These are phyloP conservation scores for Avena eriantha DNA, from an alignment of 176 grass and related monocot species.

Conservation along the genomic window DNA sequence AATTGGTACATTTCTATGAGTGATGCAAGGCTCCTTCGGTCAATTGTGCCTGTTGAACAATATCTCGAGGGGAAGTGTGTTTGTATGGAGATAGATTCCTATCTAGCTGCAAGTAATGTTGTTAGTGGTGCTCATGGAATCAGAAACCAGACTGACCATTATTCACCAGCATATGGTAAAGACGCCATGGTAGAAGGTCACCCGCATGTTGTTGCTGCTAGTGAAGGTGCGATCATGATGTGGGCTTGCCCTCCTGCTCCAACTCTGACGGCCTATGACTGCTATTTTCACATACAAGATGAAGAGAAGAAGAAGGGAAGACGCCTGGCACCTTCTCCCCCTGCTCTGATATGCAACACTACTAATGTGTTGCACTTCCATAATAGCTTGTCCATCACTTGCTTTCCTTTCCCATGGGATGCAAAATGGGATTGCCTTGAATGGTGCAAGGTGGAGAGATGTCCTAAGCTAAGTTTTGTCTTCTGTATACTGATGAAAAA, in stretches of 20 bases:
- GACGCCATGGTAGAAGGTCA: not conserved
- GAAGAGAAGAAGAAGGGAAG: not conserved
- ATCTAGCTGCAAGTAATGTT: not conserved
- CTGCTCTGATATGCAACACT: accelerated
- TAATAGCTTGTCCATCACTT: not conserved
- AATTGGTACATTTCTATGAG: not conserved
- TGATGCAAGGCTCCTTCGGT: conserved; percentile 7
- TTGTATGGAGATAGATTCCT: conserved; percentile 23
- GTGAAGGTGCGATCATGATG: not conserved
- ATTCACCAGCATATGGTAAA: not conserved
- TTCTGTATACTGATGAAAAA: not conserved
- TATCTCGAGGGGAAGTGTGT: not conserved
- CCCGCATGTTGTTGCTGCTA: not conserved
- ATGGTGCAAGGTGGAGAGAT: conserved; percentile 25
- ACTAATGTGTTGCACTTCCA: not conserved
- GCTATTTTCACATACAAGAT: not conserved
- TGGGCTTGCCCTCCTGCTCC: not conserved
- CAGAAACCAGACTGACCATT: not conserved
- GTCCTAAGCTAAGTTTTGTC: not conserved
- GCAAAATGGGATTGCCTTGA: not conserved
- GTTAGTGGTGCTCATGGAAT: not conserved
- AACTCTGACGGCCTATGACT: accelerated
- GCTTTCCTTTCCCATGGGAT: not conserved
- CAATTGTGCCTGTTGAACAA: not conserved
- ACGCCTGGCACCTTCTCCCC: not conserved